These are phyloP conservation scores for Anisodus tanguticus DNA, from an alignment of 257 asterid genomes.

Conservation along the genomic window DNA sequence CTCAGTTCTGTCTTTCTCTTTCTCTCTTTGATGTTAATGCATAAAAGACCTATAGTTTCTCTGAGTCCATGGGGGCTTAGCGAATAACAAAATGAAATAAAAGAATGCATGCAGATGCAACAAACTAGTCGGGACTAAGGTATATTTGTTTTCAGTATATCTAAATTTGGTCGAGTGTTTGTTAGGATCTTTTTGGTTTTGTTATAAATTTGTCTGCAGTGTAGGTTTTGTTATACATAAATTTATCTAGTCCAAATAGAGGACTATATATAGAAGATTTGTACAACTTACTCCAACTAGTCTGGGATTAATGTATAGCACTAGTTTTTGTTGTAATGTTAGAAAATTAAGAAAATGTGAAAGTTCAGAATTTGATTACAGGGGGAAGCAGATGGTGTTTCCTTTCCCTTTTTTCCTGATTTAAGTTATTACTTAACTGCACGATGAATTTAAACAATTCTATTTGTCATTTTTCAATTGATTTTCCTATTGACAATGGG, in stretches of 20 bases:
- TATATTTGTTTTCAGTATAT: neutral
- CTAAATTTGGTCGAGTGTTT: neutral
- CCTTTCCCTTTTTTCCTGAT: neutral
- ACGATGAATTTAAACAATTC: conserved; percentile 9
- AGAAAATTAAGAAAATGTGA: neutral
- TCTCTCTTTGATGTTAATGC: neutral
- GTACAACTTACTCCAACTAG: neutral
- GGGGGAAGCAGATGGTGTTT: neutral
- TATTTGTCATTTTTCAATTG: neutral
- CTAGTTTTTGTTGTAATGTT: neutral
- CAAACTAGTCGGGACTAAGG: neutral
- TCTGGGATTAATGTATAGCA: neutral
- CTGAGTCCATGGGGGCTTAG: neutral
- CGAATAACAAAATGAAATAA: neutral
- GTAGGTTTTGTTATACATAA: too few species aligned
- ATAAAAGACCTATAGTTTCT: neutral
- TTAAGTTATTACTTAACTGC: neutral
- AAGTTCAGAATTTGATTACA: neutral
- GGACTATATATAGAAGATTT: neutral
- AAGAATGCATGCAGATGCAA: neutral
- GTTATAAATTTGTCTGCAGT: too few species aligned
- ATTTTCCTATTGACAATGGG: conserved; percentile 28
- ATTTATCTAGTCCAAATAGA: neutral
- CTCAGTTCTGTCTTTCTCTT: conserved; percentile 46
- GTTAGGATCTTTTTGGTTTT: neutral